Percentiles rank a stretch among this genome's conserved stretches.
These are phyloP conservation scores for Agaricus subrufescens DNA, from an alignment of 768 basidiomycete genomes.

Conservation along the genomic window DNA sequence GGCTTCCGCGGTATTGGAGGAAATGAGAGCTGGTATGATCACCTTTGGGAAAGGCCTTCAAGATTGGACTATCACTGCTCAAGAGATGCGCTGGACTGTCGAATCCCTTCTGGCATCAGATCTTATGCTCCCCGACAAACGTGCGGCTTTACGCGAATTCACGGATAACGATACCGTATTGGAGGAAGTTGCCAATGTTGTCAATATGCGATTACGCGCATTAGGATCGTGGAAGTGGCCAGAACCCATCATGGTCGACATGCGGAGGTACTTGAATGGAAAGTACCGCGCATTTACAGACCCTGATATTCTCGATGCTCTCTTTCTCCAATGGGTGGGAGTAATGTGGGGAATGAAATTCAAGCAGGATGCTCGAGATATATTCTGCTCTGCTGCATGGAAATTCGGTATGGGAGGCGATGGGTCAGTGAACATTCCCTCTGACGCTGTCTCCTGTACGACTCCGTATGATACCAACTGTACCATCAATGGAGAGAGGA, in stretches of 20 bases:
- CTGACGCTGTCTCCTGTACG: constrained; percentile 1
- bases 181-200: constrained; percentile 36
- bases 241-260: constrained; percentile 36
- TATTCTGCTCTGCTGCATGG: constrained; percentile 35
- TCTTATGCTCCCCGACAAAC: constrained; percentile 35
- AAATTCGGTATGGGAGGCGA: constrained; percentile 17
- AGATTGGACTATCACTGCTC: constrained; percentile 17
- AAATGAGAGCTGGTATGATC: constrained; percentile 24
- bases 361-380: constrained; percentile 22
- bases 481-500: constrained; percentile 22
- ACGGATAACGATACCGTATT: constrained; percentile 31
- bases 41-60: constrained; percentile 23
- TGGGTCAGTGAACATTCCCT: constrained; percentile 16
- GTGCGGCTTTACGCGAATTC: constrained; percentile 37
- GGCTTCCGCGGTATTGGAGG: constrained; percentile 22
- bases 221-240: constrained; percentile 43
- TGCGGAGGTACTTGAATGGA: constrained; percentile 43
- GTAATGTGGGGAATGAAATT: constrained; percentile 36
- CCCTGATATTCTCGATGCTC: constrained; percentile 40
- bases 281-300: constrained; percentile 49
- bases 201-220: constrained; percentile 40
- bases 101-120: constrained; percentile 29
- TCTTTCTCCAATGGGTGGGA: constrained; percentile 41
- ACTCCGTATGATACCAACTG: constrained; percentile 5
- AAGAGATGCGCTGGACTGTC: constrained; percentile 27